Base-by-base conservation (phyloP, 108 stramenopile genomes). In the Nannochloropsis gaditana region DNA sequence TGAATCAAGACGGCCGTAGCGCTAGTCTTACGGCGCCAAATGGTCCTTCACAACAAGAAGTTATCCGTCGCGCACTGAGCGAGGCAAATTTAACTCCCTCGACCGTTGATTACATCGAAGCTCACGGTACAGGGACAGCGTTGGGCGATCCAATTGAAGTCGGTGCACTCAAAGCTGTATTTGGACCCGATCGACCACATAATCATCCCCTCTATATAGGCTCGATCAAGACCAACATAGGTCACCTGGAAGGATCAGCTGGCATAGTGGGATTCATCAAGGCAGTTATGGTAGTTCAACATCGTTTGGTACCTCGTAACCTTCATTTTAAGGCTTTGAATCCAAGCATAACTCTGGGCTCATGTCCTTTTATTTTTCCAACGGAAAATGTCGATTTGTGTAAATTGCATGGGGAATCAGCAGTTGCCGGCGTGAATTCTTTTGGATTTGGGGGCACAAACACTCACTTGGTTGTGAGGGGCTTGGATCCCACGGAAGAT, bases 91-190 rank as follows among this genome's bases (percentile, higher is more conserved):
- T 90, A 9, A 73, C 15, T 6, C 59, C 59, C 11, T 1, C 44
- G 41, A 21, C 84, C 73, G 86, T 91, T 21, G 84, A 82, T 9
- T 91, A 88, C 84, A 80, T 92, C 42, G 91, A 91, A 41, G 87
- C 90, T 9, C 91, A 91, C 79, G 91, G 91, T 9, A 91, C 91
- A 3, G 91, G 91, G 8, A 91, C 91, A 10, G 87, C 91, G n/a
- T 84, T 91, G 17, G 91, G 91, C 19, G 91, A 91, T 43, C 91
- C 91, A 6, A 87, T 91, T 2, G 91, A 91, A 50, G 83, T 90
- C 43, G 86, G 88, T 9, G 90, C 90, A 5, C 86, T 91, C 9
- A 86, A 85, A 84, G 90, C 88, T n/a, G 80, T 83, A 31, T 88
- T 85, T 80, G 87, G 87, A 15, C 41, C 84, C 45, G 80, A 41